Evolutionary conservation across 1,284 basidiomycete genomes (phyloP), one percentile per base, ranked within the genome.

Genomic region (Rhodotorula sp.): DNA sequence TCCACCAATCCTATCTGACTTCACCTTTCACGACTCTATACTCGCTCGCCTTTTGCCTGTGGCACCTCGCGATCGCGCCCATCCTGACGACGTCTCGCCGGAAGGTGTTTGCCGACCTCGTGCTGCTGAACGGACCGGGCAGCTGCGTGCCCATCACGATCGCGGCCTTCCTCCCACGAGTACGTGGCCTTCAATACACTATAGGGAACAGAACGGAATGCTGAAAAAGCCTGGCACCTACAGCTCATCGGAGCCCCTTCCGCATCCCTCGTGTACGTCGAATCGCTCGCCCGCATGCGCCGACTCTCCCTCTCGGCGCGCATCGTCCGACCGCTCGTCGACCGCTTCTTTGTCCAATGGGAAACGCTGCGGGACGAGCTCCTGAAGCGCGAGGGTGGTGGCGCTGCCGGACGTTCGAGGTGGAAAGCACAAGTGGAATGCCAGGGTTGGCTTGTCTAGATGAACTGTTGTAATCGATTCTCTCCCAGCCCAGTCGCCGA

Each of bases 81-180:
- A 89, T 60, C 68, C 80, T 18, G 87, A 88, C 7, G 12, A 31
- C 28, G 15, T 19, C 18, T 69, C 86, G 7, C 50, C 34, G 28
- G 7, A 23, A 34, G 18, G 57, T 12, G 43, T 89, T 88, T 78
- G 87, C 88, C 19, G 93, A 97, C 71, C 83, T 93, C 34, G 83
- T 99, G 38, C 81, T 99, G 64, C 81, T 99, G 57, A 99, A 99
- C 80, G 97, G 97, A 10, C 97, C 97, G 0, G 97, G 95, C 15
- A 98, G 95, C 5, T 95, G 92, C 79, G 88, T 95, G 48, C 84
- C 90, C 3, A 84, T 99, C 23, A 92, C 90, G 64, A 71, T 86
- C 10, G 87, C 91, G 0, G 85, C 88, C 19, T 90, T 89, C 78
- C 75, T 93, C 38, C 88, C 90, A 71, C 86, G 88, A 80, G 95